These are phyloP conservation scores for Tricladium varicosporioides DNA, from an alignment of 2,329 filamentous ascomycete species.

Conservation along the genomic window DNA sequence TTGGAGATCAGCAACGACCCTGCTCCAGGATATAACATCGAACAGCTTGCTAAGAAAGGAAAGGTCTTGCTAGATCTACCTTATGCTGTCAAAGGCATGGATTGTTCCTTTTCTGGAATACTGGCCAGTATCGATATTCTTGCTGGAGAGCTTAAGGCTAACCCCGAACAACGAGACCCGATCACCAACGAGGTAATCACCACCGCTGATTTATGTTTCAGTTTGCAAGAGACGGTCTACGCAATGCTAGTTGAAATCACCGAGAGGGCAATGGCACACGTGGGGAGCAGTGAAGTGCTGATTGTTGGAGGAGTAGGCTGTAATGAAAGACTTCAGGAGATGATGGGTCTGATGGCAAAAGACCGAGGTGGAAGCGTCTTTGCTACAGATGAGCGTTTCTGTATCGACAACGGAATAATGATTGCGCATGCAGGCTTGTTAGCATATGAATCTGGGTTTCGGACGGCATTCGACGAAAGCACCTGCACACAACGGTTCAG, in stretches of 20 bases:
- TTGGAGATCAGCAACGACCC: constrained; percentile 92
- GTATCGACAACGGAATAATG: constrained; percentile 99
- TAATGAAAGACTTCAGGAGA: constrained; percentile 90
- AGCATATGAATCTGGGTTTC: constrained; percentile 78
- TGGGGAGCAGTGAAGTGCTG: constrained; percentile 84
- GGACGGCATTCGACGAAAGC: constrained; percentile 74
- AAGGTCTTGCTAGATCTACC: constrained; percentile 78
- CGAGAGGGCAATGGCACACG: constrained; percentile 96
- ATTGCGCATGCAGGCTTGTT: constrained; percentile 93
- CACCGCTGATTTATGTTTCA: constrained; percentile 85
- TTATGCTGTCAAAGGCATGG: constrained; percentile 98
- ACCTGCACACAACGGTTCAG: constrained; percentile 82
- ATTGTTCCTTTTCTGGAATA: constrained; percentile 93
- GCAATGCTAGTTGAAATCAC: constrained; percentile 99
- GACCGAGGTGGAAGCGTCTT: constrained; percentile 88
- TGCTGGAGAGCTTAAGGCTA: constrained; percentile 62
- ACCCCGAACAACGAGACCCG: constrained; percentile 42
- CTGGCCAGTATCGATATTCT: constrained; percentile 79
- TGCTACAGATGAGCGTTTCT: constrained; percentile 95
- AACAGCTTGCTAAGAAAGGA: constrained; percentile 80
- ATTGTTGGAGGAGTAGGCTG: constrained; percentile 96
- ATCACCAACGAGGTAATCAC: constrained; percentile 62
- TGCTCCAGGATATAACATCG: constrained; percentile 96
- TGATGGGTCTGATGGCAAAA: constrained; percentile 95
- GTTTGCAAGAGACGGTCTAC: constrained; percentile 90